phyloP scores from a whole-genome alignment of 208 protist species.

The Trypanosoma avium region DNA sequence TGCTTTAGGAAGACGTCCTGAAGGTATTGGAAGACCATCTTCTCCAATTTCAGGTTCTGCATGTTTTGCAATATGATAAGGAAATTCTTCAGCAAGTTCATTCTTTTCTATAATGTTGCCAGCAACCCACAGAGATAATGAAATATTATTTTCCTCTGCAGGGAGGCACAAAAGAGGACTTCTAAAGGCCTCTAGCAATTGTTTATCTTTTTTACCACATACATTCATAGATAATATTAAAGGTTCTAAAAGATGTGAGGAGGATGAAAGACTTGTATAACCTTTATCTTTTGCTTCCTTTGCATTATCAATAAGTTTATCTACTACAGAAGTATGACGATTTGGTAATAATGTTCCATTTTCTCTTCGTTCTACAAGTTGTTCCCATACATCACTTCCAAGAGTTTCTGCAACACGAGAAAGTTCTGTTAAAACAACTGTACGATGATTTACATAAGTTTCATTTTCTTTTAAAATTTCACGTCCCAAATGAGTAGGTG shows the following conservation, averaged over 20 bases:
- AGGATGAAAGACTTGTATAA: conserved; percentile 80
- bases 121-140: conserved; percentile 81
- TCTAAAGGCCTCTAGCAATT: conserved; percentile 60
- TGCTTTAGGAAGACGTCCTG: conserved; percentile 45
- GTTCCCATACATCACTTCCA: conserved; percentile 42
- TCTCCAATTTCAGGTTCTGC: conserved; percentile 23
- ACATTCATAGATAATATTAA: conserved; percentile 60
- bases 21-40: conserved; percentile 1
- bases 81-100: conserved; percentile 62
- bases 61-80: conserved; percentile 83
- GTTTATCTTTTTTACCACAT: conserved; percentile 55
- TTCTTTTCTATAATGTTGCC: conserved; percentile 67
- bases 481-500: conserved; percentile 17
- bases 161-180: conserved; percentile 55
- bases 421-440: conserved; percentile 54
- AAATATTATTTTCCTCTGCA: conserved; percentile 64
- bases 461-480: conserved; percentile 44
- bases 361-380: conserved; percentile 53
- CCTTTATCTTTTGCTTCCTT: conserved; percentile 61
- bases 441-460: conserved; percentile 36
- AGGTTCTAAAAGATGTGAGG: conserved; percentile 75
- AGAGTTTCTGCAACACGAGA: conserved; percentile 44
- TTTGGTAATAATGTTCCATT: conserved; percentile 52
- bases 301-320: conserved; percentile 59
- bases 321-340: conserved; percentile 48